Conservation (phyloP, 2,329 filamentous ascomycete species). For the Dactylonectria macrodidyma region DNA sequence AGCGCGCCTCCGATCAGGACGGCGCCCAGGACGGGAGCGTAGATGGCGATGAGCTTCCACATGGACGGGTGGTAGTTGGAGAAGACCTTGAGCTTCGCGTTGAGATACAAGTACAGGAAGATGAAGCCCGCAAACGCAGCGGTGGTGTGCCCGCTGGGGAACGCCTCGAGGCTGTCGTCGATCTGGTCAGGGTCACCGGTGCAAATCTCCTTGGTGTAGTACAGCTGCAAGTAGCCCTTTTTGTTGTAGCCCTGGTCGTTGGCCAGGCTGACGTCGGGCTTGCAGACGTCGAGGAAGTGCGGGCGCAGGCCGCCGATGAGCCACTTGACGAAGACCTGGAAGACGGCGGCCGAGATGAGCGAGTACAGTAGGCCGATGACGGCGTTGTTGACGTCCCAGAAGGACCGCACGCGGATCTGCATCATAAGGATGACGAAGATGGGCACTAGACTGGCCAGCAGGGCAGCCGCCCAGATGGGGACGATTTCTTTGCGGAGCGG, state of each 20-base stretch:
- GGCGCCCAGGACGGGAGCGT: constrained; percentile 77
- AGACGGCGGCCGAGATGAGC: constrained; percentile 79
- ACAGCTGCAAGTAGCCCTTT: constrained; percentile 70
- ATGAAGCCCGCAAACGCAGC: constrained; percentile 81
- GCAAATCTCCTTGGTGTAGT: constrained; percentile 80
- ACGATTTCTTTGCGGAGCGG: constrained; percentile 79
- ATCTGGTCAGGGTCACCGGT: constrained; percentile 76
- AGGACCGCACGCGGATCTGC: constrained; percentile 77
- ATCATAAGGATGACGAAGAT: constrained; percentile 75
- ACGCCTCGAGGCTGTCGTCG: constrained; percentile 78
- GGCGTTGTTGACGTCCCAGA: constrained; percentile 81
- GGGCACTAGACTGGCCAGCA: constrained; percentile 76
- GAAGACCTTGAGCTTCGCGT: constrained; percentile 84
- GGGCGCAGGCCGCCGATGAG: constrained; percentile 82
- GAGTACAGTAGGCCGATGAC: constrained; percentile 79
- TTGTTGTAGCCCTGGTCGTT: constrained; percentile 58
- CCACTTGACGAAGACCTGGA: constrained; percentile 84
- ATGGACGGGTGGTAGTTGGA: constrained; percentile 80
- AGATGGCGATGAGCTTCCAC: constrained; percentile 79
- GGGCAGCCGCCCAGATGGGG: constrained; percentile 78
- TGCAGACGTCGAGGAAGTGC: constrained; percentile 80
- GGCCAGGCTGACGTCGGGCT: constrained; percentile 60
- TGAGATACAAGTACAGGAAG: constrained; percentile 81
- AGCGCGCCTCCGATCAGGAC: constrained; percentile 77
- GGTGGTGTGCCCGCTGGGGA: constrained; percentile 82